Base-by-base conservation (phyloP, 345 rosid genomes). In the Psidium friedrichsthalianum region DNA sequence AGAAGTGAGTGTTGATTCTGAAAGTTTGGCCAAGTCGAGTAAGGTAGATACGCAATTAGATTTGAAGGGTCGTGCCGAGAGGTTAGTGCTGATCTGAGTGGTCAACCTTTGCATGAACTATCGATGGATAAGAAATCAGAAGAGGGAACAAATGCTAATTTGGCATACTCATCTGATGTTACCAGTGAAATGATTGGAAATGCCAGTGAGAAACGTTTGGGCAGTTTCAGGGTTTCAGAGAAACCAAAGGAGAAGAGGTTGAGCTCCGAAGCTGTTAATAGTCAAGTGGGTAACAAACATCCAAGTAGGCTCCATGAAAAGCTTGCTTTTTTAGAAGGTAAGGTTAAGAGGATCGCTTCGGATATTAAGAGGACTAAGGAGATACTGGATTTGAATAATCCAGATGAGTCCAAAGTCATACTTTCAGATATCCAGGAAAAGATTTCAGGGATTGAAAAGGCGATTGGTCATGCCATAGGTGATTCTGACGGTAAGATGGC, bases 321-420 rank as follows among this genome's bases (percentile, higher is more conserved):
- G 93, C 98, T 98, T 56, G 96, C 98, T 52, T 96, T 96, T 91
- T 87, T 98, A 47, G 99, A 96, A 89, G 98, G 97, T 15, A 98
- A 95, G 90, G 99, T 98, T 84, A 95, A 96, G 91, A 94, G 98
- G 85, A 95, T 98, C 56, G 97, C 99, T 15, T 94, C 98, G 0
- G 99, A 98, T 87, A 98, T 96, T 55, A 96, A 93, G 93, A 94
- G 89, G 91, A 98, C 99, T 2, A 98, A 96, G 89, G 99, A 96
- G 78, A 95, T 98, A 94, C 85, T 98, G 85, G 99, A 96, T 86
- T 88, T 92, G 93, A 98, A 94, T 86, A 96, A 96, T 82, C 95
- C 96, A 2, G 95, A 94, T 85, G 90, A 95, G 8, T 94, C 99
- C 7, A 93, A 94, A 88, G 86, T 91, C 82, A 89, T 94, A 29